Evolutionary conservation across 306 rosid species (phyloP), one percentile per base, ranked within the genome.

Genomic region (Dalbergia cultrata): DNA sequence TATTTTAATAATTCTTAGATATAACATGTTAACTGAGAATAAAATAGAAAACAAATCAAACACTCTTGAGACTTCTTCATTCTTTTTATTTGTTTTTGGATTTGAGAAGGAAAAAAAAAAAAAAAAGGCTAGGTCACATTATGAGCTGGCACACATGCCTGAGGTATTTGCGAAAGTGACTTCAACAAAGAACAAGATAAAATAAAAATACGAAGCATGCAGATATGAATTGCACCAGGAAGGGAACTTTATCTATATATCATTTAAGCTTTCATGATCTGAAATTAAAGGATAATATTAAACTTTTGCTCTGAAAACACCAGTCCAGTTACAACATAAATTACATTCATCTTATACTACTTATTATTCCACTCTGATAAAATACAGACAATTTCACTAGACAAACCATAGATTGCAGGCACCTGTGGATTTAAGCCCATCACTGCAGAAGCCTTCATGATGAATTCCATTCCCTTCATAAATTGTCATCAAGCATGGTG

Each of bases 401-500:
- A 81, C 86, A 85, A 76, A 78, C 86, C 89, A 84, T 41, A 60
- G 70, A 35, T 57, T 59, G 90, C 77, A 71, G 79, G 66, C 52
- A 67, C 31, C 31, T 26, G 22, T 26, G 31, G 2, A 26, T 26
- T 26, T 26, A 26, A 69, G 80, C 76, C 73, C 44, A 64, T 84
- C 14, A 71, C 82, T 17, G 86, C 78, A 56, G 88, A 88, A 85
- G 81, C 85, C 82, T 64, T 33, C 76, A 65, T 49, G 83, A 57
- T 49, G 54, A 34, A 16, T 66, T 72, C 65, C 43, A 5, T 37
- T 37, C n/a, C 19, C 50, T 73, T 87, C 88, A 87, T 93, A 87
- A 89, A 57, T 73, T 76, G 19, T 93, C 96, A 81, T 87, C 96
- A 54, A 90, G 82, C 69, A 95, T 82, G 88, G 97, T 91, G 72